Base-by-base conservation (phyloP, 371 early-diverging fungal genomes). In the Sporodiniella umbellata region DNA sequence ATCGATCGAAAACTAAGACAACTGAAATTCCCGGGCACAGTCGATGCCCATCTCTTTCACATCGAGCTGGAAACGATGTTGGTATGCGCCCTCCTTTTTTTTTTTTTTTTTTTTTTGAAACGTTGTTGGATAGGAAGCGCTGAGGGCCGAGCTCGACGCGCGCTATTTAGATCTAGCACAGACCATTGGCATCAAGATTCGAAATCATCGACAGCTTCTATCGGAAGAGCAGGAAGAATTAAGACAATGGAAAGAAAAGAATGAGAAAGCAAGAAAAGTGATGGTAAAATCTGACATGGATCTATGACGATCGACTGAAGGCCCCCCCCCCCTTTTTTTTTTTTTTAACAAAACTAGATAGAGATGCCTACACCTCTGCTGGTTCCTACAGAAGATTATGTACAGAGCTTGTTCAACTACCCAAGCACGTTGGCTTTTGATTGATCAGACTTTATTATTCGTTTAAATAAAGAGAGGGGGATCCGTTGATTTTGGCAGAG, bases 401-500 rank as follows among this genome's bases (percentile, higher is more conserved):
- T 37, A 11, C 38, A 37, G 5, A 37, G 17, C 17, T n/a, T 37
- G 1, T 7, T 37, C 1, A 37, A 37, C 7, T 37, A 37, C 38
- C 38, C 38, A 37, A 37, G 38, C n/a, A 19, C 8, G 19, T 19
- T 17, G 8, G 23, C 17, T 8, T 17, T 42, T n/a, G 23, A 22
- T n/a, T 24, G 19, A 2, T 42, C 19, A 42, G n/a, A n/a, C n/a
- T 14, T 6, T 8, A 21, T 21, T 21, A 42, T n/a, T 22, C 19
- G n/a, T 24, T 43, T n/a, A 43, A 43, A 43, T 24, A 28, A 19
- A 43, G 28, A 2, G 28, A 5, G 17, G 44, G 44, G 18, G 19
- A 17, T 48, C 58, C 58, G 25, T 58, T 48, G 12, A 58, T 24
- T 23, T 53, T 58, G 17, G 58, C 55, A 46, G 40, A 26, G 19